Conservation (phyloP, 108 stramenopile genomes). For the Stephanodiscus minutulus region DNA sequence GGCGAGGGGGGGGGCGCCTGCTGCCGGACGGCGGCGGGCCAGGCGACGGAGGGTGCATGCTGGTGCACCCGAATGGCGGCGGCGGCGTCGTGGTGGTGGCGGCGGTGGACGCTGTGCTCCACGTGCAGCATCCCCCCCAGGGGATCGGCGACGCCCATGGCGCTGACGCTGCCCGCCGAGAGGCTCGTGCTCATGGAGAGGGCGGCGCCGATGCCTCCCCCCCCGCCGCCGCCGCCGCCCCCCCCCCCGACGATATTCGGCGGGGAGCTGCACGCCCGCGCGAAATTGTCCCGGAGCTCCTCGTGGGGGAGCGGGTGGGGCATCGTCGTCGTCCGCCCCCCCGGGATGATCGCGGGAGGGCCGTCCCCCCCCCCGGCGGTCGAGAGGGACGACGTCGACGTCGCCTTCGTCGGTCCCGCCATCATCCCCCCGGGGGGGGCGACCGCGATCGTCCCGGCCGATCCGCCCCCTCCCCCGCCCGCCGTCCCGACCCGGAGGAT, state of each 20-base stretch:
- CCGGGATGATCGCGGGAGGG: background rate
- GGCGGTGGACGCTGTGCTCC: conserved; percentile 5
- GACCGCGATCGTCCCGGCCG: too few species aligned
- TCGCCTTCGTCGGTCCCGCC: background rate
- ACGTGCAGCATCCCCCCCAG: background rate
- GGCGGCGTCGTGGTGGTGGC: too few species aligned
- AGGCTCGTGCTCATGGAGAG: background rate
- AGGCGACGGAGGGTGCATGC: background rate
- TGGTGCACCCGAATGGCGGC: background rate
- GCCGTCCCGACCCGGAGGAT: too few species aligned
- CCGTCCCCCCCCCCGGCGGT: background rate
- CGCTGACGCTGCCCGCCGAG: background rate
- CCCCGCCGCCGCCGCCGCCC: conserved; percentile 2
- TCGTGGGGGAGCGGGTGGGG: conserved; percentile 16
- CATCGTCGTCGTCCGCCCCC: conserved; percentile 21
- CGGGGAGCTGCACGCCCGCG: conserved; percentile 20
- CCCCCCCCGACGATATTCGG: background rate
- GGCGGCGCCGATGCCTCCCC: background rate
- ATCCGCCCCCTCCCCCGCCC: too few species aligned
- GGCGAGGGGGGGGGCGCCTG: background rate
- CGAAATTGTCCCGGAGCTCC: conserved; percentile 43
- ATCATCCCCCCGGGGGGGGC: background rate
- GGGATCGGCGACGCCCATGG: conserved; percentile 1
- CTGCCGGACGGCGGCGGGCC: background rate
- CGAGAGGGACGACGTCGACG: background rate